Base-by-base conservation (phyloP, 371 early-diverging fungal genomes). In the Mucor ambiguus region DNA sequence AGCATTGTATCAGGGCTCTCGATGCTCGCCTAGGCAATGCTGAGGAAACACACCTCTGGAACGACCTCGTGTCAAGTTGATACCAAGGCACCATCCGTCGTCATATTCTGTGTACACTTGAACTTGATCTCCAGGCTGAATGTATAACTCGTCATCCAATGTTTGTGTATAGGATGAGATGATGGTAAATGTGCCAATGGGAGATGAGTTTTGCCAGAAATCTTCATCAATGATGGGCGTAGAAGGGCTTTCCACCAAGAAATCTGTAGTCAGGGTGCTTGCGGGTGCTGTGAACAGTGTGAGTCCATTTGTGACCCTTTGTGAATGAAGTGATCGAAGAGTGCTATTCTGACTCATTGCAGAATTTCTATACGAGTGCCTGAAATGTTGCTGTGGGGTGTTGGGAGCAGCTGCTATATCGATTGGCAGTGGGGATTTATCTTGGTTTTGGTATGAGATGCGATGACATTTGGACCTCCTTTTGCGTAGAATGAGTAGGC, bases 31-130 rank as follows among this genome's bases (percentile, higher is more conserved):
- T 11, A 85, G 63, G 61, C 84, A 84, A 63, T 80, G 77, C 16
- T 76, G 67, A 16, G 84, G 84, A 70, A 84, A 81, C 2, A 84
- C 83, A 8, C 84, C 86, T 64, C 78, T 65, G 26, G 66, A 58
- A 44, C 65, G 58, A 30, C 79, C 82, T 26, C 81, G 70, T 43
- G 81, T 74, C 38, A 83, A 69, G 57, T 85, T 85, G 59, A 79
- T 60, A 22, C 84, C 84, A 58, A 78, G 66, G 32, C 78, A 78
- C 85, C 85, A 86, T 0, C 86, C 86, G 67, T 86, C 86, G 54
- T 84, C 86, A 64, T 79, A 86, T 66, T 82, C 81, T 22, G 71
- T 74, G 52, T 79, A 63, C 6, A 87, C 71, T 29, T 80, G 75
- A 11, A 87, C 78, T 22, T 79, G 66, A 32, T 87, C 87, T 4